Conservation (phyloP, 345 rosid species). For the Eucalyptus shirleyi region DNA sequence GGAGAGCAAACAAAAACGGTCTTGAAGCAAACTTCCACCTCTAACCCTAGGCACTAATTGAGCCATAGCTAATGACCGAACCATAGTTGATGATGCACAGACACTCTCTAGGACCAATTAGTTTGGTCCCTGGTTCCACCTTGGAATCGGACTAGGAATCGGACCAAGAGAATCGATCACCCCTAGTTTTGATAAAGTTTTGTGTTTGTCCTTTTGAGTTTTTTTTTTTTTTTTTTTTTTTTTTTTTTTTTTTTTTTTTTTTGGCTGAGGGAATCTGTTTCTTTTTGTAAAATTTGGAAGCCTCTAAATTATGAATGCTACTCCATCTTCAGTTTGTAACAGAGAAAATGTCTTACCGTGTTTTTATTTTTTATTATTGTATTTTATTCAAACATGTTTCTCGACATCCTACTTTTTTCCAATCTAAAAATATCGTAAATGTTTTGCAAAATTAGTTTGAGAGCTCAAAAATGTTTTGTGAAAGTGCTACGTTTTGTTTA, state of each 20-base stretch:
- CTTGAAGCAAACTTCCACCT: no score
- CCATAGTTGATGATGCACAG: accelerated
- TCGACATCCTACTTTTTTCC: background rate
- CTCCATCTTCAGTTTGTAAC: background rate
- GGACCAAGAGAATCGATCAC: no score
- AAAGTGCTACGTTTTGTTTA: background rate
- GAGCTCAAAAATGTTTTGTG: background rate
- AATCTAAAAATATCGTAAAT: background rate
- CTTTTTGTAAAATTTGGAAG: background rate
- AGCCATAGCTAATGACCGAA: no score
- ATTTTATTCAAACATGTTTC: background rate
- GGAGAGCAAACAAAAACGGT: no score
- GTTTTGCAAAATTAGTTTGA: no score
- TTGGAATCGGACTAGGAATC: accelerated
- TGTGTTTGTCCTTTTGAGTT: no score
- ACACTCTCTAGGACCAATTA: accelerated
- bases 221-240: no score
- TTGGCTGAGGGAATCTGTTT: accelerated
- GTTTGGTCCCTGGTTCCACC: accelerated
- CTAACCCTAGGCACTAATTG: no score
- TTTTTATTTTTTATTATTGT: no score
- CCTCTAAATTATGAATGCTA: background rate
- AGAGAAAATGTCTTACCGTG: background rate
- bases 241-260: no score
- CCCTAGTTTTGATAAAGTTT: accelerated